phyloP scores from a whole-genome alignment of 2,329 filamentous ascomycete species.

The Seiridium cupressi region DNA sequence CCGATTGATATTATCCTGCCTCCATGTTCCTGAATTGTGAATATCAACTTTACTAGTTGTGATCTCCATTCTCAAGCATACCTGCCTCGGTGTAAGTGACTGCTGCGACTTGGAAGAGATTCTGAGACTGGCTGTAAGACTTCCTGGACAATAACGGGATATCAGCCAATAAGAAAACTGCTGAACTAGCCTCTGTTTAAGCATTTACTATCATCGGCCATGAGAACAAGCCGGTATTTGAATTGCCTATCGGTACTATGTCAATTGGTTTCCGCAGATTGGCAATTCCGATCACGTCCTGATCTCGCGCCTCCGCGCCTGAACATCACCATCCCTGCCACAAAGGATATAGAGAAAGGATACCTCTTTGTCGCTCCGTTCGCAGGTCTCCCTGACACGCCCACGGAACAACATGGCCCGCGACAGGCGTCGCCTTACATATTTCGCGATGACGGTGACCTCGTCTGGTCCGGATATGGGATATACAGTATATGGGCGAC shows the following conservation, averaged over 20 bases:
- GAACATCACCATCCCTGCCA: conserved; percentile 43
- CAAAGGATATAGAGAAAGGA: conserved; percentile 35
- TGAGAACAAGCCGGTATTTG: conserved; percentile 15
- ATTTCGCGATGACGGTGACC: conserved; percentile 50
- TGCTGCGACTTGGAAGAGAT: too few relatives aligned
- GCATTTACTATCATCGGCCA: background rate
- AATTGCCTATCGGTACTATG: conserved; percentile 10
- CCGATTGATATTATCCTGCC: too few relatives aligned
- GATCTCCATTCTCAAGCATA: too few relatives aligned
- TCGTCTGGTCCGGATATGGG: conserved; percentile 56
- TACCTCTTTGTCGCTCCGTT: conserved; percentile 43
- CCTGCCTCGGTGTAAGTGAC: too few relatives aligned
- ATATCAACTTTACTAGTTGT: too few relatives aligned
- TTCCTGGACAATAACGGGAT: too few relatives aligned
- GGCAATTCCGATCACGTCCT: conserved; percentile 43
- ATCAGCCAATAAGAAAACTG: background rate
- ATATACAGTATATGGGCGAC: conserved; percentile 50
- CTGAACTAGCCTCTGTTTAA: background rate
- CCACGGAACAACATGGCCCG: conserved; percentile 39
- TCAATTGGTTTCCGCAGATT: conserved; percentile 27
- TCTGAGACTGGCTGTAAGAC: too few relatives aligned
- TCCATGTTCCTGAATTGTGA: too few relatives aligned
- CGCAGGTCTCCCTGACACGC: conserved; percentile 31
- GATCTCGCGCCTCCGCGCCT: conserved; percentile 44
- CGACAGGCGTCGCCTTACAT: conserved; percentile 55